Percentiles rank a stretch among this genome's conserved stretches.
These are phyloP conservation scores for Elsinoe australis DNA, from an alignment of 2,329 filamentous ascomycete genomes.

Conservation along the genomic window DNA sequence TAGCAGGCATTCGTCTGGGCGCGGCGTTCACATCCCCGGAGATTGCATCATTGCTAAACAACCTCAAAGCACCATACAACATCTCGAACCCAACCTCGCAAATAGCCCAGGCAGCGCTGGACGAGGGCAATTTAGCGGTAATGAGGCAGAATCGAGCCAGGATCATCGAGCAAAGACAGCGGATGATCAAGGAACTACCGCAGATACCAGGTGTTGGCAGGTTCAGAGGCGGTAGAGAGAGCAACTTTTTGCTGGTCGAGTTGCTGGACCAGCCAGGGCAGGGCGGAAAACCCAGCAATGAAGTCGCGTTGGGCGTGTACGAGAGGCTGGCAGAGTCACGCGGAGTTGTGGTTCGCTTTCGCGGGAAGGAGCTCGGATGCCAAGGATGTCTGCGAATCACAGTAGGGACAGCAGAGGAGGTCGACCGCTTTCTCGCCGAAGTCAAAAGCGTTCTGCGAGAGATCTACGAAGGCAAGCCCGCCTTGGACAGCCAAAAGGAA, in stretches of 20 bases:
- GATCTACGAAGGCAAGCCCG: conserved; percentile 36
- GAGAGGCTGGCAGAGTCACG: conserved; percentile 73
- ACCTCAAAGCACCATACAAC: conserved; percentile 93
- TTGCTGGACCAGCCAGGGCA: conserved; percentile 57
- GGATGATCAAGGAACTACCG: conserved; percentile 65
- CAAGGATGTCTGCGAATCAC: conserved; percentile 84
- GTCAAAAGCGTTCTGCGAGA: conserved; percentile 48
- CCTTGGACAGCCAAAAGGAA: conserved; percentile 32
- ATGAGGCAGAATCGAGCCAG: conserved; percentile 65
- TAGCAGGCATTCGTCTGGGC: conserved; percentile 87
- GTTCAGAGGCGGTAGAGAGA: conserved; percentile 68
- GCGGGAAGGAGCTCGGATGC: conserved; percentile 88
- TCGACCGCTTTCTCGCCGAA: conserved; percentile 67
- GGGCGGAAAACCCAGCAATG: conserved; percentile 69
- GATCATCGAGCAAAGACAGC: conserved; percentile 68
- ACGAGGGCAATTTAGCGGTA: conserved; percentile 56
- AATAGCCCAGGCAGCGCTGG: conserved; percentile 67
- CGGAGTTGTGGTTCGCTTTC: conserved; percentile 87
- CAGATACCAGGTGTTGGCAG: conserved; percentile 69
- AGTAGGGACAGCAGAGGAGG: conserved; percentile 81
- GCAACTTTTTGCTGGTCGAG: conserved; percentile 88
- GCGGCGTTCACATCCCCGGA: conserved; percentile 69
- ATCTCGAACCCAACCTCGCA: conserved; percentile 80
- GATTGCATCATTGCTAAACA: conserved; percentile 77
- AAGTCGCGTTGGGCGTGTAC: conserved; percentile 70